phyloP scores from a whole-genome alignment of 352 stramenopile species.

The Globisporangium carolinianum region DNA sequence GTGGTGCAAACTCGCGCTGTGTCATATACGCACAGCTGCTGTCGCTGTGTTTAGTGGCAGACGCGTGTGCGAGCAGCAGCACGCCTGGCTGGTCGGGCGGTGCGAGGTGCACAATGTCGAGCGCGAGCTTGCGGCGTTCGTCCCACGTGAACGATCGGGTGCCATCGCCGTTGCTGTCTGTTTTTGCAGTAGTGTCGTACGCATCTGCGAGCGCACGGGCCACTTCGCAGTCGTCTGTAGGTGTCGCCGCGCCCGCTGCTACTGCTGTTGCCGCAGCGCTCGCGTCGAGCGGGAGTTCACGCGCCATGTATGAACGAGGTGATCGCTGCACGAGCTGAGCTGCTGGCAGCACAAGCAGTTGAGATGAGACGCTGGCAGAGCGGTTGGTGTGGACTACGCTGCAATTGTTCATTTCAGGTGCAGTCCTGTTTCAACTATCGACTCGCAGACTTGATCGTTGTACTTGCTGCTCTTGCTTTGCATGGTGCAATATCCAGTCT shows the following conservation, averaged over 20 bases:
- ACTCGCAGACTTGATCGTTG: neutral
- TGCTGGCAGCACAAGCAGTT: no score
- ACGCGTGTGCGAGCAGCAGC: slow-evolving; percentile 52
- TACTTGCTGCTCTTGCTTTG: neutral
- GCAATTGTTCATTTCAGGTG: no score
- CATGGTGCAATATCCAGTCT: neutral
- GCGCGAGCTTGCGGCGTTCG: slow-evolving; percentile 46
- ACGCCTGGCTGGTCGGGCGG: slow-evolving; percentile 59
- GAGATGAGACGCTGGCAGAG: no score
- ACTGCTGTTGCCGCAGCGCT: neutral
- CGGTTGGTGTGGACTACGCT: no score
- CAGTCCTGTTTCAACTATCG: no score
- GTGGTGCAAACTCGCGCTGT: slow-evolving; percentile 5
- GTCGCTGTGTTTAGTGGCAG: slow-evolving; percentile 17
- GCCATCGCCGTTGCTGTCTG: neutral
- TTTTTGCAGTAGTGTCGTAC: neutral
- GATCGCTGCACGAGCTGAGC: neutral
- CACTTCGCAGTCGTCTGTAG: neutral
- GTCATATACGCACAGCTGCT: slow-evolving; percentile 10
- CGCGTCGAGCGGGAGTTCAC: neutral
- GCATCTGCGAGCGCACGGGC: neutral
- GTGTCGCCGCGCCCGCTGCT: neutral
- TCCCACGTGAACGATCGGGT: slow-evolving; percentile 47
- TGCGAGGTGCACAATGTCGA: slow-evolving; percentile 64
- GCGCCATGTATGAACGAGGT: neutral